Percentiles rank a stretch among this genome's conserved stretches.
phyloP scores from a whole-genome alignment of 2,329 filamentous ascomycete species.

The Pseudogymnoascus sp. region DNA sequence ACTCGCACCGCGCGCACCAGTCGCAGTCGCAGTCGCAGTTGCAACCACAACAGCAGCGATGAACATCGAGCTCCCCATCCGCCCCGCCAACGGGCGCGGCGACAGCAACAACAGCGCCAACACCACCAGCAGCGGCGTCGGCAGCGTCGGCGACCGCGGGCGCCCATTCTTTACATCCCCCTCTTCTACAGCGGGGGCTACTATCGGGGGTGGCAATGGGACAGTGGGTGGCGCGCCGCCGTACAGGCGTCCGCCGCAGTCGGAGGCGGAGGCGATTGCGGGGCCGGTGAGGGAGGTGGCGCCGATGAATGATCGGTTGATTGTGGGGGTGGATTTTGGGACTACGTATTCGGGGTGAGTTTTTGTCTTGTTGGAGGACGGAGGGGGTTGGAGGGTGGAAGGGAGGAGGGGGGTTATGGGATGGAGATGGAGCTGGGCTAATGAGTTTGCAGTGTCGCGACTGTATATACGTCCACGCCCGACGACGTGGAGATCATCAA shows the following conservation, averaged over 20 bases:
- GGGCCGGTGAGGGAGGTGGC: constrained; percentile 49
- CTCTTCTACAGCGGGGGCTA: constrained; percentile 35
- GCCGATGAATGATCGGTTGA: constrained; percentile 54
- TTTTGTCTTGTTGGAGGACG: not conserved
- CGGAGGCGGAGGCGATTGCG: constrained; percentile 47
- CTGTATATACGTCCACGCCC: constrained; percentile 66
- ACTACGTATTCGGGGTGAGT: constrained; percentile 74
- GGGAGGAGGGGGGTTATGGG: not conserved
- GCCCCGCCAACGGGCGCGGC: constrained; percentile 19
- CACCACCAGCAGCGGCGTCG: not conserved
- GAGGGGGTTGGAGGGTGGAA: not conserved
- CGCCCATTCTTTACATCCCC: constrained; percentile 35
- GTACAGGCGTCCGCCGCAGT: not conserved
- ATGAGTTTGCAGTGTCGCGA: constrained; percentile 49
- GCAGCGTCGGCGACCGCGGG: not conserved
- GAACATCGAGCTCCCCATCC: constrained; percentile 29
- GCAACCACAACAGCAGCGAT: constrained; percentile 15
- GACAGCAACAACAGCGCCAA: constrained; percentile 14
- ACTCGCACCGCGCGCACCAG: not conserved
- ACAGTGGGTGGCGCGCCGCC: not conserved
- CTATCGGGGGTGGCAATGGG: not conserved
- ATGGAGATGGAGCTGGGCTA: constrained; percentile 13
- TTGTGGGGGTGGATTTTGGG: constrained; percentile 75
- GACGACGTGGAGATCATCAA: constrained; percentile 81
- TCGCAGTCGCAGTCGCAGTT: not conserved